phyloP scores from a whole-genome alignment of 352 stramenopile genomes.

The Globisporangium nagaii region DNA sequence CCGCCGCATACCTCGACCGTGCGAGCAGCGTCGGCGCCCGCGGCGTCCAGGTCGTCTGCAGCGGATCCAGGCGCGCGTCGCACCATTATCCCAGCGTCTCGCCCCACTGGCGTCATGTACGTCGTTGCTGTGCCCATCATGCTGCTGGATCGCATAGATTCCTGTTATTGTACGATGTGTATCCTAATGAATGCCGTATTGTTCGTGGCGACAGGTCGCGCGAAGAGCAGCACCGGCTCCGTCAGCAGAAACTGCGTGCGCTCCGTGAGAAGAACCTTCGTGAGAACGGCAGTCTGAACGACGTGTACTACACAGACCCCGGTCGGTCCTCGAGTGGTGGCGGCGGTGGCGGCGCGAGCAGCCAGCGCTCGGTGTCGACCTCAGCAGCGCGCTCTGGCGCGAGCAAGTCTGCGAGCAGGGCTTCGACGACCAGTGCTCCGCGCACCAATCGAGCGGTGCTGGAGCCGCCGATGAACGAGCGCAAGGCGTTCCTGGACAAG shows the following conservation, averaged over 20 bases:
- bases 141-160: too few relatives aligned
- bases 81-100: constrained; percentile 6
- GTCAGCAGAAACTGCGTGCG: constrained; percentile 24
- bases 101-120: not conserved
- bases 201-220: constrained; percentile 26
- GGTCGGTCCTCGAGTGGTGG: not conserved
- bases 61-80: constrained; percentile 5
- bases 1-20: constrained; percentile 10
- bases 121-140: too few relatives aligned
- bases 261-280: constrained; percentile 18
- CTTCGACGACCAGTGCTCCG: not conserved
- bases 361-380: not conserved
- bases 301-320: constrained; percentile 8
- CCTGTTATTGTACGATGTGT: not conserved
- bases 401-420: not conserved
- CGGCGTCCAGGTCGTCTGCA: constrained; percentile 9
- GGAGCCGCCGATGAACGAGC: constrained; percentile 21
- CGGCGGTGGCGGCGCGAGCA: not conserved
- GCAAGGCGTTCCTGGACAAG: constrained; percentile 70
- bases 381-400: not conserved
- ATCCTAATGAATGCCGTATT: constrained; percentile 2
- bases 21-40: constrained; percentile 19
- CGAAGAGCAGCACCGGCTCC: constrained; percentile 53
- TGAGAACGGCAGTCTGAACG: constrained; percentile 16
- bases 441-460: not conserved